Conservation (phyloP, 116 monocot genomes). For the Cymodocea nodosa region DNA sequence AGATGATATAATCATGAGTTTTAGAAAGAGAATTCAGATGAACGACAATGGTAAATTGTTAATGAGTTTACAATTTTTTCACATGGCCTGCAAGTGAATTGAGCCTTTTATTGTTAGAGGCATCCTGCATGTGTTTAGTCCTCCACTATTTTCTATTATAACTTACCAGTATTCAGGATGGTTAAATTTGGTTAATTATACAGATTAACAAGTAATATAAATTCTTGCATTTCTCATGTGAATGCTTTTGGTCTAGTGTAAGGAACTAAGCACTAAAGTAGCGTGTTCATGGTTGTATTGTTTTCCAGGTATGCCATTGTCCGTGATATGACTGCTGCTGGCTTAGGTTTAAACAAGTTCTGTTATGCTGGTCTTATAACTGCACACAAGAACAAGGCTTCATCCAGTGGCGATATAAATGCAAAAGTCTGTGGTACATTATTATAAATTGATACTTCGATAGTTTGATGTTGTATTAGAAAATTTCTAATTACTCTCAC, state of each 20-base stretch:
- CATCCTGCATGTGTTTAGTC: no score
- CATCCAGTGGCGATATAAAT: constrained; percentile 50
- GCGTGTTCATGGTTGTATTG: not conserved
- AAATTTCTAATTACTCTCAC: not conserved
- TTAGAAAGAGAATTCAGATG: no score
- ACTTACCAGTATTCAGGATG: no score
- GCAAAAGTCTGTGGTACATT: constrained; percentile 36
- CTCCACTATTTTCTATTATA: no score
- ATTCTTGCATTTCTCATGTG: not conserved
- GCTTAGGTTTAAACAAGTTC: constrained; percentile 84
- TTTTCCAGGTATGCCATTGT: constrained; percentile 66
- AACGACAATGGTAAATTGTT: no score
- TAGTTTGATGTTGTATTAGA: not conserved
- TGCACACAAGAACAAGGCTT: constrained; percentile 75
- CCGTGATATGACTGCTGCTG: constrained; percentile 96
- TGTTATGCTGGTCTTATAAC: constrained; percentile 97
- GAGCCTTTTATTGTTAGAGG: no score
- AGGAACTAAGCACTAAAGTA: not conserved
- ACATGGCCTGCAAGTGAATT: no score
- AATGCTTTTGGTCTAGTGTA: not conserved
- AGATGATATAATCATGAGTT: no score
- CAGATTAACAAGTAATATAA: not conserved
- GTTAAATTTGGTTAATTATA: no score
- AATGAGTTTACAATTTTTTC: no score
- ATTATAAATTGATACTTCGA: not conserved